Evolutionary conservation across 139 green algal genomes (phyloP).

Genomic region (Gonium pectorale): DNA sequence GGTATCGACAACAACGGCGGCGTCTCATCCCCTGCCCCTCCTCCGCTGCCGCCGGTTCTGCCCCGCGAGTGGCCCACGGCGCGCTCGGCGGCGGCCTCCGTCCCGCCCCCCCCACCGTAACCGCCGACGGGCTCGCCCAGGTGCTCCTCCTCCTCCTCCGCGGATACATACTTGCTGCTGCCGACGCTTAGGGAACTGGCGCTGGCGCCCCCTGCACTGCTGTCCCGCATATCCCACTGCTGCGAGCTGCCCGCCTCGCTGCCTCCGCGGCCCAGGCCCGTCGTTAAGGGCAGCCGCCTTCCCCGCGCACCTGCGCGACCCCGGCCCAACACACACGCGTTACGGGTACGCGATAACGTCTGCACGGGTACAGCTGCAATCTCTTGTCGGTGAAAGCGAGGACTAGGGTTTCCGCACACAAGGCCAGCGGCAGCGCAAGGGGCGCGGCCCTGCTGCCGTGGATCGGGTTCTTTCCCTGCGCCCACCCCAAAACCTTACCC

Average conservation of each 20-base stretch:
- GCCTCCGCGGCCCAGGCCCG: neutral
- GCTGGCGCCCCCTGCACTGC: neutral
- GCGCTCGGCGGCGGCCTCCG: no score
- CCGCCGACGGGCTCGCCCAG: neutral
- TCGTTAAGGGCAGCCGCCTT: neutral
- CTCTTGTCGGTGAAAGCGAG: no score
- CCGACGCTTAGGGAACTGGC: no score
- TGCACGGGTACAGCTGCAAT: no score
- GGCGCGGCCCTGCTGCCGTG: neutral
- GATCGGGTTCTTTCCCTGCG: no score
- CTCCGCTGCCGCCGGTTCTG: neutral
- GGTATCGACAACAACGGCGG: neutral
- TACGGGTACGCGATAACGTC: no score
- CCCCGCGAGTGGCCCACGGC: neutral
- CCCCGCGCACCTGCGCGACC: neutral
- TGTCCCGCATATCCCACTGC: constrained; percentile 1
- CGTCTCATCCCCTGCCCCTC: neutral
- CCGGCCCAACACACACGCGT: no score
- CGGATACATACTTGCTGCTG: neutral
- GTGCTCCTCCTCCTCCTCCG: neutral
- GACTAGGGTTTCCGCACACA: no score
- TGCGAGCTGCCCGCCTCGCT: neutral
- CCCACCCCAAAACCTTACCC: no score
- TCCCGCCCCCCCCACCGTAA: neutral
- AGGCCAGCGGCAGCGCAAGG: neutral